Base-by-base conservation (phyloP, 257 asterid genomes). In the Capsicum rhomboideum region DNA sequence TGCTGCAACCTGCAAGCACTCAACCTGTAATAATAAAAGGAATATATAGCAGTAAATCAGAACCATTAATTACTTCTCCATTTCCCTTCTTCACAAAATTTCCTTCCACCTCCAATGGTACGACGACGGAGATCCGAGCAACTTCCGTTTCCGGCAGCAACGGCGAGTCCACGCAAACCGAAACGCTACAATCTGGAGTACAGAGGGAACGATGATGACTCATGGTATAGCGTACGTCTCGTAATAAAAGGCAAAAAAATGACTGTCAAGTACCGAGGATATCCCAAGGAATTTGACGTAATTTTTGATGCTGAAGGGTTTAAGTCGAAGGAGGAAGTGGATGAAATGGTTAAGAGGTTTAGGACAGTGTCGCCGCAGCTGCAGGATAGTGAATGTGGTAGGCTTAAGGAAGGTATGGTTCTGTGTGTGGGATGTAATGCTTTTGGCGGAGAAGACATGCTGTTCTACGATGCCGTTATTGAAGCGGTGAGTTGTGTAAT, bases 381-480 rank as follows among this genome's bases (percentile, higher is more conserved):
- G 54, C 91, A 89, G 87, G 93, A 87, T 59, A 3, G 67, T 9
- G 52, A 91, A 34, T 88, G 92, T 67, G 63, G 78, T 13, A 68
- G 28, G 54, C 59, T 88, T 37, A 42, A 55, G 10, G 44, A 84
- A 53, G 93, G 94, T 9, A 81, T 82, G 79, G 69, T 63, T 13
- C 90, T 91, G 2, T 92, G 93, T 84, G 96, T 92, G n/a, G 84
- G 91, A 11, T 82, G 84, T 46, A 85, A 86, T 49, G 84, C 86
- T 37, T 50, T 23, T 61, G 28, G 40, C 20, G 29, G 20, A 54
- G 90, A 89, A 34, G 93, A 92, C 58, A 88, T 91, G 78, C 87
- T 89, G 68, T 91, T 83, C 80, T 90, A 79, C 86, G 96, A 92
- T 67, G 96, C 93, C 34, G 86, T 87, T 74, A 83, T 92, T 79